phyloP scores from a whole-genome alignment of 495 filamentous ascomycete genomes.

The Lasiosphaeriaceae sp. region DNA sequence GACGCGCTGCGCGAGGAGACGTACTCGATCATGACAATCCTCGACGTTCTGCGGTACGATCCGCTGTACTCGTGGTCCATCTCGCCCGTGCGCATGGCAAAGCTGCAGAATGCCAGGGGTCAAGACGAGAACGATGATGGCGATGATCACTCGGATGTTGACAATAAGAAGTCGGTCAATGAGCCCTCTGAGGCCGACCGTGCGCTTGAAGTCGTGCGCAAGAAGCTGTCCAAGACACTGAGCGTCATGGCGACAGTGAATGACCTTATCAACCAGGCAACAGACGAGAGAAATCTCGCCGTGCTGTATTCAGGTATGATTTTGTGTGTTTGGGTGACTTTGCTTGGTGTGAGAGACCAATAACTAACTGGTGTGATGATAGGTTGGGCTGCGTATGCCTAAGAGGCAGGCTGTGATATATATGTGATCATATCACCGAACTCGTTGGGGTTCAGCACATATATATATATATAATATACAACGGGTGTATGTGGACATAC shows the following conservation, averaged over 20 bases:
- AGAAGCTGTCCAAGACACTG: constrained; percentile 88
- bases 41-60: constrained; percentile 94
- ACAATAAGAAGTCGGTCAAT: constrained; percentile 36
- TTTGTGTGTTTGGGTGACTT: background rate
- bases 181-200: constrained; percentile 90
- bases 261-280: constrained; percentile 92
- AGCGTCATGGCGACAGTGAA: constrained; percentile 95
- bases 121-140: constrained; percentile 23
- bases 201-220: constrained; percentile 85
- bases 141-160: constrained; percentile 26
- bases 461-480: too few species aligned
- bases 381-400: constrained; percentile 70
- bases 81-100: constrained; percentile 76
- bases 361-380: constrained; percentile 13
- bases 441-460: background rate
- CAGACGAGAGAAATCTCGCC: constrained; percentile 87
- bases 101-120: constrained; percentile 49
- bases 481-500: too few species aligned
- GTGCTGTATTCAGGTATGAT: constrained; percentile 80
- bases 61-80: constrained; percentile 94
- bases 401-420: background rate
- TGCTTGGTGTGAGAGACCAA: background rate
- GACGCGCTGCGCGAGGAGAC: constrained; percentile 88
- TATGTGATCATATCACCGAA: background rate
- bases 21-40: constrained; percentile 93